These are phyloP conservation scores for Cokeromyces recurvatus DNA, from an alignment of 371 early-diverging fungal genomes.

Conservation along the genomic window DNA sequence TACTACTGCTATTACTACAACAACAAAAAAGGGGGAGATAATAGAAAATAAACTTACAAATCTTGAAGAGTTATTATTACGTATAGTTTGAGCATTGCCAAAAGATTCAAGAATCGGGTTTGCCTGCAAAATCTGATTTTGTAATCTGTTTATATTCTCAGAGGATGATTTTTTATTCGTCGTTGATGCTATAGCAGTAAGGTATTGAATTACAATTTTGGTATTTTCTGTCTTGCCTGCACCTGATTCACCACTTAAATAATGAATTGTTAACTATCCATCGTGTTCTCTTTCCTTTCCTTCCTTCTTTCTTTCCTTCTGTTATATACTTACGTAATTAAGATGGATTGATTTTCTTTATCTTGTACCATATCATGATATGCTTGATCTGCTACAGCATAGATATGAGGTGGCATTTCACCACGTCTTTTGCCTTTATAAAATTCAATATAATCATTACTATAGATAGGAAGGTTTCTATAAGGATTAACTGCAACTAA, in stretches of 20 bases:
- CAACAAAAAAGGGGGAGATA: no score
- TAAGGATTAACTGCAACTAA: conserved; percentile 99
- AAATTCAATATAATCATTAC: conserved; percentile 73
- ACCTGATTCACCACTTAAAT: conserved; percentile 95
- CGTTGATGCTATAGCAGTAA: conserved; percentile 81
- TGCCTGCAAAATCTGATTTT: conserved; percentile 94
- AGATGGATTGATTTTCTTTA: conserved; percentile 97
- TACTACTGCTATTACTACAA: no score
- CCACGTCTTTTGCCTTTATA: conserved; percentile 86
- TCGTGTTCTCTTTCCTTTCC: no score
- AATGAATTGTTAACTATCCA: not conserved
- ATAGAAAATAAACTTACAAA: conserved; percentile 70
- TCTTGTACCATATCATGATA: conserved; percentile 95
- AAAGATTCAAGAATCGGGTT: conserved; percentile 99
- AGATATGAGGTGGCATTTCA: conserved; percentile 97
- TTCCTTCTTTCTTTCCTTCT: not conserved
- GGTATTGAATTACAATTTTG: conserved; percentile 99
- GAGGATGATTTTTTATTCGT: not conserved
- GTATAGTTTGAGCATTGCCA: conserved; percentile 99
- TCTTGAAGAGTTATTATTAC: conserved; percentile 99
- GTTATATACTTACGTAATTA: conserved; percentile 84
- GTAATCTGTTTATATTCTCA: conserved; percentile 53
- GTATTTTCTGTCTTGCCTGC: conserved; percentile 99
- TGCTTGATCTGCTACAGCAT: conserved; percentile 92
- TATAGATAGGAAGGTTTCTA: conserved; percentile 89